Evolutionary conservation across 164 flowering plant species (phyloP).

Genomic region (Nymphaea colorata): DNA sequence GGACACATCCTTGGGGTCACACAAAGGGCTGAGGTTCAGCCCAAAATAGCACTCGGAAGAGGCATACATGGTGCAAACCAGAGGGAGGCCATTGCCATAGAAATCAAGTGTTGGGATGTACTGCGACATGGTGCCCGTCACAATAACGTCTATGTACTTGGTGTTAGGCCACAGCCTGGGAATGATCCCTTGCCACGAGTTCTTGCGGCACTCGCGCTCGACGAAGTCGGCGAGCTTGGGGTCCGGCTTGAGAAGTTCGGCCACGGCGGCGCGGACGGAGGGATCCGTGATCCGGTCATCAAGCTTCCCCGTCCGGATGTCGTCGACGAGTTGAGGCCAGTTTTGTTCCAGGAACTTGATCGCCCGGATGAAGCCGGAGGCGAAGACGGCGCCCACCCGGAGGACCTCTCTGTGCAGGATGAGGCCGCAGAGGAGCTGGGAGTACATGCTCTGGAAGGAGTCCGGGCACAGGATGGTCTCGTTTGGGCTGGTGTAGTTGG

Average conservation of each 20-base stretch:
- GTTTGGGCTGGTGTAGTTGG: conserved; percentile 63
- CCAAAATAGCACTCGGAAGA: conserved; percentile 85
- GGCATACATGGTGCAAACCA: conserved; percentile 72
- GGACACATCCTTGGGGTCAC: conserved; percentile 49
- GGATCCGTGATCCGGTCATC: conserved; percentile 31
- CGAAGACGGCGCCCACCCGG: conserved; percentile 79
- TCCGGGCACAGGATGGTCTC: conserved; percentile 57
- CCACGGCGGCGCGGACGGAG: conserved; percentile 32
- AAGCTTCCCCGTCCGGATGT: conserved; percentile 42
- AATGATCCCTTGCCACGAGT: conserved; percentile 71
- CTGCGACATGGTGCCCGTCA: conserved; percentile 86
- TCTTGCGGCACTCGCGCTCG: conserved; percentile 29
- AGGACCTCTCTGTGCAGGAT: conserved; percentile 50
- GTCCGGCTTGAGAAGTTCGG: conserved; percentile 25
- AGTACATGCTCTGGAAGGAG: conserved; percentile 75
- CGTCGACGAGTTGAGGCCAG: conserved; percentile 38
- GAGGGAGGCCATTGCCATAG: conserved; percentile 50
- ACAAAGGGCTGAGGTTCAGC: conserved; percentile 61
- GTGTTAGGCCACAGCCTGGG: conserved; percentile 67
- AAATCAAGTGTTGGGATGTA: conserved; percentile 63
- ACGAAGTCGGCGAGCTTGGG: conserved; percentile 48
- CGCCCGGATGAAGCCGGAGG: conserved; percentile 69
- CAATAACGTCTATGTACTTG: conserved; percentile 78
- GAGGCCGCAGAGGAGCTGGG: conserved; percentile 66
- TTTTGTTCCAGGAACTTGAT: conserved; percentile 55